Evolutionary conservation across 225 moss, liverwort and hornwort genomes (phyloP).

Genomic region (Marchantia paleacea): DNA sequence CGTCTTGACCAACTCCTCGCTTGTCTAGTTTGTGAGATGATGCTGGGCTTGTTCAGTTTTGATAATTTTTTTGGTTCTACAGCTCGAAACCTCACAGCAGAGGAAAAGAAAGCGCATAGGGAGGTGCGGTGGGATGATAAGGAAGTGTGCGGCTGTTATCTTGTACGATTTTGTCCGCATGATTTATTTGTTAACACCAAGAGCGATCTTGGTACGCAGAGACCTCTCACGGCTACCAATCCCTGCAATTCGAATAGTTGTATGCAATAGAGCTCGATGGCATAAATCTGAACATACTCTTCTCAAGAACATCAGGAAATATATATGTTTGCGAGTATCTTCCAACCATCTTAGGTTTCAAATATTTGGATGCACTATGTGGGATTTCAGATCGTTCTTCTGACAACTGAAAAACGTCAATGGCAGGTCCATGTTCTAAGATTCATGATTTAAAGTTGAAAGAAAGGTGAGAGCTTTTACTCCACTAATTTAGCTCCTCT

Average conservation of each 20-base stretch:
- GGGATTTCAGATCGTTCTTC: not conserved
- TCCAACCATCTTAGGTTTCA: not conserved
- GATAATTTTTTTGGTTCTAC: slow-evolving; percentile 1
- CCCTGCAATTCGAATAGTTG: not conserved
- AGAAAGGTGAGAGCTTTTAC: slow-evolving; percentile 91
- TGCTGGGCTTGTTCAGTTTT: too few species aligned
- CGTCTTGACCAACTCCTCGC: too few species aligned
- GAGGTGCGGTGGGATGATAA: slow-evolving; percentile 95
- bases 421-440: slow-evolving; percentile 79
- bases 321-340: not conserved
- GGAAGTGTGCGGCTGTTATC: slow-evolving; percentile 82
- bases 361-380: not conserved
- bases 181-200: slow-evolving; percentile 97
- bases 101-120: slow-evolving; percentile 74
- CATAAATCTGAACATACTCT: not conserved
- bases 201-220: slow-evolving; percentile 84
- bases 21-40: too few species aligned
- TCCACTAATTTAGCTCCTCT: not conserved
- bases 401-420: not conserved
- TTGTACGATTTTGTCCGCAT: slow-evolving; percentile 93
- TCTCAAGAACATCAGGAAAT: not conserved
- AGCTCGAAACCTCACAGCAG: slow-evolving; percentile 78
- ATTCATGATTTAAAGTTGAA: slow-evolving; percentile 93
- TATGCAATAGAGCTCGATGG: not conserved
- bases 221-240: not conserved